Conservation (phyloP, 2,329 filamentous ascomycete genomes). For the Claviceps cyperi region DNA sequence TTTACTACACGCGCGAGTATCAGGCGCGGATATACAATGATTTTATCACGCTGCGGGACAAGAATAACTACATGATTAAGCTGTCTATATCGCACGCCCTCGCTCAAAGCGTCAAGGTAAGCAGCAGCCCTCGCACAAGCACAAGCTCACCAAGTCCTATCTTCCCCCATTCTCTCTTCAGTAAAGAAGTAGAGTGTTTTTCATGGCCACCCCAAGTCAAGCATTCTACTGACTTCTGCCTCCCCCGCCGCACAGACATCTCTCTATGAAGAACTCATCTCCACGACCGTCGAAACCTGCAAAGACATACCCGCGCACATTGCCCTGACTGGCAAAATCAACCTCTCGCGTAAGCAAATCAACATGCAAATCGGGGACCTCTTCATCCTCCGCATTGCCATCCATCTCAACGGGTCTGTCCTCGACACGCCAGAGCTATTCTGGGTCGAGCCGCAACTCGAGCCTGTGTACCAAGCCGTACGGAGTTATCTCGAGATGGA, state of each 20-base stretch:
- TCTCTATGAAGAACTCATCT: constrained; percentile 88
- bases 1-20: constrained; percentile 96
- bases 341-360: constrained; percentile 75
- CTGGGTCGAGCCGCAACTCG: constrained; percentile 94
- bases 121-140: constrained; percentile 1
- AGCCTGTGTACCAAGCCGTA: constrained; percentile 92
- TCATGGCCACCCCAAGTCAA: neutral
- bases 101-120: constrained; percentile 83
- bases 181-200: neutral
- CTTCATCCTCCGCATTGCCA: constrained; percentile 94
- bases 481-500: constrained; percentile 96
- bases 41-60: constrained; percentile 89
- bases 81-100: constrained; percentile 90
- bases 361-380: constrained; percentile 99
- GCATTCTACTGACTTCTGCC: constrained; percentile 8
- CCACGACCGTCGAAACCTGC: constrained; percentile 82
- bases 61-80: constrained; percentile 96
- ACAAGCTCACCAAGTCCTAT: too few species aligned
- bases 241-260: constrained; percentile 48
- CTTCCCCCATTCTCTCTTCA: too few species aligned
- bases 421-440: constrained; percentile 95
- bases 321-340: constrained; percentile 81
- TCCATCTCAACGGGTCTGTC: constrained; percentile 92
- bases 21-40: constrained; percentile 99
- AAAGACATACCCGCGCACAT: constrained; percentile 91